A percentile compares a stretch with the other conserved stretches of the same genome.
Conservation (phyloP, 2,329 filamentous ascomycete genomes). For the Fusarium sp. region DNA sequence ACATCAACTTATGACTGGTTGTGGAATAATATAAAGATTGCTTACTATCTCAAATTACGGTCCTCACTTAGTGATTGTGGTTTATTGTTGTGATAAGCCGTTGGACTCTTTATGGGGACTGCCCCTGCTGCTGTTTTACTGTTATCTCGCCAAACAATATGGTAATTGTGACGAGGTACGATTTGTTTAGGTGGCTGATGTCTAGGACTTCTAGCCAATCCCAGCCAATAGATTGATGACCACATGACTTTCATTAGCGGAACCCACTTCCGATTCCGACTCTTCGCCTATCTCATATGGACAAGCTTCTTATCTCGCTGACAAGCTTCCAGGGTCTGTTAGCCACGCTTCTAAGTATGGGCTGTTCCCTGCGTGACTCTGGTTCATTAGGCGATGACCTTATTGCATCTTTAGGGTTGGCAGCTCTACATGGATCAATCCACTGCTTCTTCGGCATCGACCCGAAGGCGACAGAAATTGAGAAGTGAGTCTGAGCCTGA, state of each 20-base stretch:
- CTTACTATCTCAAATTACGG: neutral
- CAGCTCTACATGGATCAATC: neutral
- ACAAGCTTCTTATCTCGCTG: neutral
- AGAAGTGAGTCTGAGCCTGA: neutral
- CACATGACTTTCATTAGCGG: neutral
- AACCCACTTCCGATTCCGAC: neutral
- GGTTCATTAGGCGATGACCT: fast-evolving
- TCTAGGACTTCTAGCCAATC: neutral
- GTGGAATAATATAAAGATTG: neutral
- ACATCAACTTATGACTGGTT: too few relatives aligned
- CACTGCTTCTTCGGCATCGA: neutral
- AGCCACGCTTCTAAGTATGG: too few relatives aligned
- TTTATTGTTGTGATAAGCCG: too few relatives aligned
- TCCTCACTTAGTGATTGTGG: neutral
- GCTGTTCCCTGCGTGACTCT: neutral
- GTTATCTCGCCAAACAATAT: neutral
- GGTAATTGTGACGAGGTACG: too few relatives aligned
- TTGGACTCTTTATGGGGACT: neutral
- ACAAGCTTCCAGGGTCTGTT: neutral
- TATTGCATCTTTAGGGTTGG: too few relatives aligned
- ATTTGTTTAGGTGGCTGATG: neutral
- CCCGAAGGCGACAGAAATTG: neutral
- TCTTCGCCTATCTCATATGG: neutral
- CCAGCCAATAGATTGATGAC: neutral
- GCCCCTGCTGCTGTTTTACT: neutral